phyloP scores from a whole-genome alignment of 495 filamentous ascomycete species.

The Endocarpon pusillum region DNA sequence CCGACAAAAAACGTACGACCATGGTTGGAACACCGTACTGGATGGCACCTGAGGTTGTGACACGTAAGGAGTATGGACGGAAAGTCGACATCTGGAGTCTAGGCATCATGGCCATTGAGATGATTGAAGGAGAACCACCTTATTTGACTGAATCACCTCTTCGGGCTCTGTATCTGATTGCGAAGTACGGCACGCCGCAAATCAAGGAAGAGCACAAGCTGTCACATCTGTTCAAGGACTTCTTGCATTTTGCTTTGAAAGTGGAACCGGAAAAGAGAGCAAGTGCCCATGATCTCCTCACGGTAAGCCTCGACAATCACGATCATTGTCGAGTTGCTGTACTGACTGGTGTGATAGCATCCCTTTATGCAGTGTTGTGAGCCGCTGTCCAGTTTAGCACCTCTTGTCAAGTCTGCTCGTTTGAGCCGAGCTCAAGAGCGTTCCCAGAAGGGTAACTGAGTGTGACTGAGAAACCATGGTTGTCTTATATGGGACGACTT shows the following conservation, averaged over 20 bases:
- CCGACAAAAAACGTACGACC: conserved; percentile 90
- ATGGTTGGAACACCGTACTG: conserved; percentile 99
- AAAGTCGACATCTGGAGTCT: conserved; percentile 98
- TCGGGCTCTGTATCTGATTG: conserved; percentile 85
- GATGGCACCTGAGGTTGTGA: conserved; percentile 99
- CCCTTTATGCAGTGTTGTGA: conserved; percentile 69
- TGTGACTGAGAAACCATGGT: too few species aligned
- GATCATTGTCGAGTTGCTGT: conserved; percentile 2
- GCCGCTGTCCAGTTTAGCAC: conserved; percentile 56
- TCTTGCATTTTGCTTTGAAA: conserved; percentile 76
- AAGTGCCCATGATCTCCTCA: conserved; percentile 79
- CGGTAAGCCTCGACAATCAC: conserved; percentile 36
- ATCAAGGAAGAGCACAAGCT: conserved; percentile 86
- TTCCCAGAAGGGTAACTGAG: too few species aligned
- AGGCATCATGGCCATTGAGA: conserved; percentile 99
- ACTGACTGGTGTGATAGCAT: conserved; percentile 44
- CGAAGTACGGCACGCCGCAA: conserved; percentile 85
- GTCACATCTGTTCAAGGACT: conserved; percentile 69
- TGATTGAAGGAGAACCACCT: conserved; percentile 97
- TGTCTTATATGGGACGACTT: too few species aligned
- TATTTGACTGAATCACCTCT: conserved; percentile 93
- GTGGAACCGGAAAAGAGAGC: conserved; percentile 94
- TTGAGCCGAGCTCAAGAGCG: conserved; percentile 71
- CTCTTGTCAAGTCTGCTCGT: conserved; percentile 74
- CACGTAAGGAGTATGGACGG: conserved; percentile 89